Evolutionary conservation across 2,329 filamentous ascomycete species (phyloP).

Genomic region (Stachybotrys elegans): DNA sequence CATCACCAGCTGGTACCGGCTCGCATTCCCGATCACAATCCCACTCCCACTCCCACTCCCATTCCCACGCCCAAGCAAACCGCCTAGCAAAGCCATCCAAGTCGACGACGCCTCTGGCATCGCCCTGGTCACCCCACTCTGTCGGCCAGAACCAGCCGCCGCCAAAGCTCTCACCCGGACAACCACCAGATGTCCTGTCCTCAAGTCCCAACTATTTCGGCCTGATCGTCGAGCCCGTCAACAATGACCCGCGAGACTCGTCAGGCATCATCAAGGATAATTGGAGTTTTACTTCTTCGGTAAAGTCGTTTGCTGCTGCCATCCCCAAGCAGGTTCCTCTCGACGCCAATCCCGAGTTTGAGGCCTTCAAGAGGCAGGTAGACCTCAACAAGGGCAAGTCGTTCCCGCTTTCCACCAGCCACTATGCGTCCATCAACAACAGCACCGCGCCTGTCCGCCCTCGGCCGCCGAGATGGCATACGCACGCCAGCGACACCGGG

Average conservation of each 20-base stretch:
- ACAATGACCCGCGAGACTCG: constrained; percentile 58
- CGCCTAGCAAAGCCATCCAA: constrained; percentile 34
- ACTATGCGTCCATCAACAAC: constrained; percentile 34
- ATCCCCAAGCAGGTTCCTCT: constrained; percentile 66
- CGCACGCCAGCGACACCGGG: constrained; percentile 38
- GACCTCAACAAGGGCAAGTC: constrained; percentile 53
- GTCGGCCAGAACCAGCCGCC: constrained; percentile 51
- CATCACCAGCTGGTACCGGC: constrained; percentile 27
- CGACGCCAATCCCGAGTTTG: constrained; percentile 76
- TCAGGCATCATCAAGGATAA: constrained; percentile 60
- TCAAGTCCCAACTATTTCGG: constrained; percentile 86
- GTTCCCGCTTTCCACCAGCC: constrained; percentile 39
- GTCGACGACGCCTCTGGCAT: constrained; percentile 46
- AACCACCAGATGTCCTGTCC: constrained; percentile 33
- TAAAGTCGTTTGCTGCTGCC: constrained; percentile 63
- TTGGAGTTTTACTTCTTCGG: constrained; percentile 69
- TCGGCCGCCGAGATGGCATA: constrained; percentile 41
- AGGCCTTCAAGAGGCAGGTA: constrained; percentile 70
- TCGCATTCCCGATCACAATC: constrained; percentile 21
- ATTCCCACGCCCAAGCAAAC: constrained; percentile 35
- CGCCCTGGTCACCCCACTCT: constrained; percentile 47
- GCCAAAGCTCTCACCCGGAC: constrained; percentile 40
- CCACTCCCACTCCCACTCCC: constrained; percentile 29
- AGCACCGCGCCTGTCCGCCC: constrained; percentile 31
- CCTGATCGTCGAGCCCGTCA: constrained; percentile 60